Base-by-base conservation (phyloP, 73 alveolate genomes). In the Uronychia binucleata region DNA sequence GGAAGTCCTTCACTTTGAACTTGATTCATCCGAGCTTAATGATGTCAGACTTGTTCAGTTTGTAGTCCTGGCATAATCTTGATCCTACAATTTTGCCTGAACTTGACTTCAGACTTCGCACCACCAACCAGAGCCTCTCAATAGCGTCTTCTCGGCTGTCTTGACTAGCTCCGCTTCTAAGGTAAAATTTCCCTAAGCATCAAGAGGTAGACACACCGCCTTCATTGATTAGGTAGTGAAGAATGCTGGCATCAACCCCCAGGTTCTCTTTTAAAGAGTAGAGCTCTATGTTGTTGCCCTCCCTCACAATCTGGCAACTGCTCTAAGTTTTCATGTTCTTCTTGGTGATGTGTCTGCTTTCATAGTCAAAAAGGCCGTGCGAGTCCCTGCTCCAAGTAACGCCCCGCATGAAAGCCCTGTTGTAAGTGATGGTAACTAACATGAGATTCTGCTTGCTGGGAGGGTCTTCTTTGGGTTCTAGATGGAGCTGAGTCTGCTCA, bases 1-100 rank as follows among this genome's bases (percentile, higher is more conserved):
- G 88, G 58, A 93, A 33, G 59, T 91, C 95, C 58, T 89, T 91
- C 28, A 95, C 98, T 78, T 85, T 78, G 35, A 91, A 88, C 84
- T 91, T 92, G 75, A 95, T 85, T 79, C 99, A 85, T 0, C 99
- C 99, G 30, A 95, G 78, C 79, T 94, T 93, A 19, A 95, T 88
- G 1, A 95, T 89, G 82, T 93, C 99, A 29, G 92, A 89, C 32
- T 59, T 75, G 25, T 75, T 77, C 34, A 93, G 88, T 86, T 78
- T 77, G 59, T 93, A 93, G 33, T 92, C 94, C 85, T 85, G 57
- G 5, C 5, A 29, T 5, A 26, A 26, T 13, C 5, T 1, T 57
- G 1, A 58, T 14, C 28, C 27, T 58, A 58, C 58, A 0, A 32
- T n/a, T 60, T 74, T 35, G 30, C 58, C 77, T 28, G 33, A 25